phyloP scores from a whole-genome alignment of 176 grass and related monocot species.

The Carex parvula region DNA sequence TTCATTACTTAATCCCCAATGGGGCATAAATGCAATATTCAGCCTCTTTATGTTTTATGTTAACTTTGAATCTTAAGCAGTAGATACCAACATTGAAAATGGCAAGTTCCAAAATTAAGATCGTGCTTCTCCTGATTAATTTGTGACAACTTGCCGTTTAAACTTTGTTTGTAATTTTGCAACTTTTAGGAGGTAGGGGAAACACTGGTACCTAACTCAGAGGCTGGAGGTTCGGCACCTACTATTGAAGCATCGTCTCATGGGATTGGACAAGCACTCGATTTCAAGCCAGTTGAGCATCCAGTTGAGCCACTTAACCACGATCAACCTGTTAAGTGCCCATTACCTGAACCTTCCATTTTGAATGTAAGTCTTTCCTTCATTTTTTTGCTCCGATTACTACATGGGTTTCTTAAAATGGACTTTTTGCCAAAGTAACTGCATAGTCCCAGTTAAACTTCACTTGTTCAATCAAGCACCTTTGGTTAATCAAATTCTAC shows the following conservation, averaged over 20 bases:
- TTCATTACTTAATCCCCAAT: not conserved
- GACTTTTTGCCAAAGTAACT: not conserved
- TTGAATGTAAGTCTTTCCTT: slow-evolving; percentile 56
- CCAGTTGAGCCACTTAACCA: slow-evolving; percentile 78
- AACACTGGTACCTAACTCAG: slow-evolving; percentile 41
- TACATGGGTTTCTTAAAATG: not conserved
- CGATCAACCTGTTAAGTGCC: slow-evolving; percentile 87
- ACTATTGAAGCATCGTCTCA: slow-evolving; percentile 41
- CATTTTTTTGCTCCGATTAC: not conserved
- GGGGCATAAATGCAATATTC: not conserved
- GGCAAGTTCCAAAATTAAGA: not conserved
- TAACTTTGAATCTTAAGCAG: not conserved
- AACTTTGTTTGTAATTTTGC: slow-evolving; percentile 15
- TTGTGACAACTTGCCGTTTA: not conserved
- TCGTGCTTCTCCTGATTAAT: not conserved
- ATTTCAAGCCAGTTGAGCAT: slow-evolving; percentile 85
- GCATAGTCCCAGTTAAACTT: not conserved
- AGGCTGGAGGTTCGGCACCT: slow-evolving; percentile 28
- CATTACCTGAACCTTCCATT: slow-evolving; percentile 86
- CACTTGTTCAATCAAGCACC: not conserved
- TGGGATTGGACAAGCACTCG: slow-evolving; percentile 48
- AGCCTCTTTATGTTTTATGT: not conserved
- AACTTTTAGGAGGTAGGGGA: slow-evolving; percentile 55
- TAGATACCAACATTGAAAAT: not conserved
- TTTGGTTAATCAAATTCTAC: not conserved